A percentile compares a stretch with the other conserved stretches of the same genome.
These are phyloP conservation scores for Linnemannia schmuckeri DNA, from an alignment of 192 early-diverging fungal species.

Conservation along the genomic window DNA sequence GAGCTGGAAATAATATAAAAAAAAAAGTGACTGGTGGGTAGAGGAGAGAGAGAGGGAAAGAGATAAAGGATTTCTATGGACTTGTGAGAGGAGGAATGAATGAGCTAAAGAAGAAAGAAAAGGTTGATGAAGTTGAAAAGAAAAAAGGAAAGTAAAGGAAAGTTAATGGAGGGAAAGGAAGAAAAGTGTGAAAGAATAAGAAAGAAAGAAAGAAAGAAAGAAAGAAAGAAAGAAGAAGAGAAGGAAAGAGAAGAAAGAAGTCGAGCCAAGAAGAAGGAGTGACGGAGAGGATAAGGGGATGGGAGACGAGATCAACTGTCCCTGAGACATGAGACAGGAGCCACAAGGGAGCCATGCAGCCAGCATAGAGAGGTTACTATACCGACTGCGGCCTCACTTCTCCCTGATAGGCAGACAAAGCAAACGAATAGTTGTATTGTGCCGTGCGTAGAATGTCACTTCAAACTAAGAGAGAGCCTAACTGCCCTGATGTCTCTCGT, in stretches of 20 bases:
- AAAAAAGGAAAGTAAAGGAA: neutral
- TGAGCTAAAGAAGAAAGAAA: no score
- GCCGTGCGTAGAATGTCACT: no score
- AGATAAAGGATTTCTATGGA: neutral
- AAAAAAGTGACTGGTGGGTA: neutral
- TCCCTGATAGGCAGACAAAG: no score
- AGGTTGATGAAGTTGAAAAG: neutral
- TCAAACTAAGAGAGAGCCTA: no score
- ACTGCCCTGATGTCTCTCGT: no score
- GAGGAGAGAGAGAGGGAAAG: neutral
- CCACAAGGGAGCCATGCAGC: neutral
- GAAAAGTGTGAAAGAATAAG: neutral
- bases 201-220: neutral
- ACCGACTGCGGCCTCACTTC: neutral
- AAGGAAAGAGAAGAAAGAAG: neutral
- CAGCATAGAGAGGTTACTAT: neutral
- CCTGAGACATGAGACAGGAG: slow-evolving; percentile 1
- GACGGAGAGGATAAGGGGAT: neutral
- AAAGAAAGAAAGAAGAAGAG: neutral
- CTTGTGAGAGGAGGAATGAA: neutral
- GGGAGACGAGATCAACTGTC: neutral
- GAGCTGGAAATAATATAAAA: neutral
- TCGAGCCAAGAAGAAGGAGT: neutral
- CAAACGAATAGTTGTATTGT: no score
- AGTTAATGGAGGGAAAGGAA: neutral